phyloP scores from a whole-genome alignment of 1,284 basidiomycete genomes.

The Pisolithus thermaeus region DNA sequence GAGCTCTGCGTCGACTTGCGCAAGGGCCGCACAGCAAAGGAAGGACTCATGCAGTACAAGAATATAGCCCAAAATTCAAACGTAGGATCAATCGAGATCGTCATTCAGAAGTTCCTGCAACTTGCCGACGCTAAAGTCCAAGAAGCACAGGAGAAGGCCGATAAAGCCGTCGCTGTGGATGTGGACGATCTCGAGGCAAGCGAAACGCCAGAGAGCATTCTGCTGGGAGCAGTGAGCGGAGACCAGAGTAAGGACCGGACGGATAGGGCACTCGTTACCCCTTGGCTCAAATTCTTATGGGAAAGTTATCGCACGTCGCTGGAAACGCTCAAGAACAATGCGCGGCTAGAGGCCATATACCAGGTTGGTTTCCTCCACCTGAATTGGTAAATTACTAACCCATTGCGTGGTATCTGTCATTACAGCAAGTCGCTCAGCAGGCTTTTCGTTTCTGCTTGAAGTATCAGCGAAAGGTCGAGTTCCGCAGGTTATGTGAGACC shows the following conservation, averaged over 20 bases:
- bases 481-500: constrained; percentile 95
- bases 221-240: constrained; percentile 84
- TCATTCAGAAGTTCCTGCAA: constrained; percentile 87
- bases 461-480: constrained; percentile 95
- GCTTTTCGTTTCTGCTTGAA: constrained; percentile 96
- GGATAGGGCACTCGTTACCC: constrained; percentile 92
- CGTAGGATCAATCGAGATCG: constrained; percentile 88
- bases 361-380: constrained; percentile 53
- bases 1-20: constrained; percentile 96
- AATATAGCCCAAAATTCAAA: constrained; percentile 93
- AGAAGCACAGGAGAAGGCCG: constrained; percentile 83
- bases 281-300: constrained; percentile 98
- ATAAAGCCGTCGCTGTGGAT: constrained; percentile 65
- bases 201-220: constrained; percentile 89
- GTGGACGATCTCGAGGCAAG: constrained; percentile 88
- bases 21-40: constrained; percentile 90
- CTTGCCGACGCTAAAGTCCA: constrained; percentile 85
- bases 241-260: constrained; percentile 95
- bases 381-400: not conserved
- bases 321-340: constrained; percentile 97
- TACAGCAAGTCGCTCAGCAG: constrained; percentile 90
- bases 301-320: constrained; percentile 96
- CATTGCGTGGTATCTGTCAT: not conserved
- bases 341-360: constrained; percentile 89
- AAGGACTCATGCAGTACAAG: constrained; percentile 95